Evolutionary conservation across 306 rosid genomes (phyloP).

Genomic region (Rubus idaeus): DNA sequence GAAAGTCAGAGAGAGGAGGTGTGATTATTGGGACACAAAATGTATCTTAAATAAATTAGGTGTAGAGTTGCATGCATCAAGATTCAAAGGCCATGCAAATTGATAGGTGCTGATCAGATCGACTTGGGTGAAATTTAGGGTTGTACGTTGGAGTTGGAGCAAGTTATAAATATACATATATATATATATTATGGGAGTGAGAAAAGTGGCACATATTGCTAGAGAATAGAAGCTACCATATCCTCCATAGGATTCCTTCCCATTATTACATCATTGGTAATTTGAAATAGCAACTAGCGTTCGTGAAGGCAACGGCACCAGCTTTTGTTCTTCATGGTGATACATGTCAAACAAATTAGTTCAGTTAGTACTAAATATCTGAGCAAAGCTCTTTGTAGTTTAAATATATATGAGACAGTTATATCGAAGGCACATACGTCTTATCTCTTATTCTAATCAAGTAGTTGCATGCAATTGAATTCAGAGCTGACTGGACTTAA

Average conservation of each 20-base stretch:
- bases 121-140: neutral
- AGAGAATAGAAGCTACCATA: neutral
- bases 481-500: neutral
- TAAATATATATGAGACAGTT: neutral
- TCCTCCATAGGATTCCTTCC: constrained; percentile 23
- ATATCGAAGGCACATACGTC: neutral
- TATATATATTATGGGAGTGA: neutral
- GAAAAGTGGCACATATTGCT: neutral
- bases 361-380: neutral
- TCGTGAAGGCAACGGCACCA: constrained; percentile 78
- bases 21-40: neutral
- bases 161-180: neutral
- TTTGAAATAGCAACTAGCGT: constrained; percentile 39
- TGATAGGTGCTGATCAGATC: neutral
- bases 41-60: neutral
- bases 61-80: neutral
- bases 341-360: neutral
- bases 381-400: neutral
- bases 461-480: neutral
- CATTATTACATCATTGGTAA: neutral
- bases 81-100: neutral
- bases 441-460: neutral
- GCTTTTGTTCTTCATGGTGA: neutral
- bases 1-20: neutral
- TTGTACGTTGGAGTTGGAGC: neutral